Evolutionary conservation across 352 stramenopile genomes (phyloP), one percentile per base, ranked within the genome.

Genomic region (Hyaloperonospora arabidopsidis): DNA sequence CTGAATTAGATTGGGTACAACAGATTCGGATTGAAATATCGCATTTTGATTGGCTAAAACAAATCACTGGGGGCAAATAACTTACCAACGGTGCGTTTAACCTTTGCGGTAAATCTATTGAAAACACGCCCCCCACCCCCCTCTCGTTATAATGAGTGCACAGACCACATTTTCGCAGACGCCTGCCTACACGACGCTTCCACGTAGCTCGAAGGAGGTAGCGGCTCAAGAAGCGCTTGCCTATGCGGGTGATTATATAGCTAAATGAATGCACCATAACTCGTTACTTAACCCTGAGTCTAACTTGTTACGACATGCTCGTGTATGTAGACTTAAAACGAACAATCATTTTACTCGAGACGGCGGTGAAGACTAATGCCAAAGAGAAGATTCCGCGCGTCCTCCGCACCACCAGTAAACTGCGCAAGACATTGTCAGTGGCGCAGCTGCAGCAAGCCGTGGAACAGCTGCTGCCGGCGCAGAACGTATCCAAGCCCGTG

Each of bases 321-420:
- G 19, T 46, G 55, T 47, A 48, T 63, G 19, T 48, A 92, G 82
- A 93, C 61, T 63, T 93, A 25, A 87, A 87, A 64, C 77, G 79
- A 50, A 82, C 73, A 32, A 73, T 93, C 54, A 32, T 69, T 59
- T 53, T 91, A 39, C 67, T 93, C 25, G 83, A 93, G 44, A 68
- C 67, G 25, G 73, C 87, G 22, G 79, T 89, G n/a, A 87, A 86
- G 53, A 87, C 78, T 7, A 91, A 90, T 50, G 76, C 81, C 22
- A 93, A 90, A 64, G 84, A 93, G 48, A 91, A 92, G 58, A 76
- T 93, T 45, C 61, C 79, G 40, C 84, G 86, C 28, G 72, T 92
- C 32, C 64, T 94, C 25, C 80, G 81, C 54, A 83, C 77, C 59
- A 92, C 76, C 25, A 88, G 76, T 45, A 87, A 84, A 57, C 41